Conservation (phyloP, 2,329 filamentous ascomycete genomes). For the Alternaria viburni region DNA sequence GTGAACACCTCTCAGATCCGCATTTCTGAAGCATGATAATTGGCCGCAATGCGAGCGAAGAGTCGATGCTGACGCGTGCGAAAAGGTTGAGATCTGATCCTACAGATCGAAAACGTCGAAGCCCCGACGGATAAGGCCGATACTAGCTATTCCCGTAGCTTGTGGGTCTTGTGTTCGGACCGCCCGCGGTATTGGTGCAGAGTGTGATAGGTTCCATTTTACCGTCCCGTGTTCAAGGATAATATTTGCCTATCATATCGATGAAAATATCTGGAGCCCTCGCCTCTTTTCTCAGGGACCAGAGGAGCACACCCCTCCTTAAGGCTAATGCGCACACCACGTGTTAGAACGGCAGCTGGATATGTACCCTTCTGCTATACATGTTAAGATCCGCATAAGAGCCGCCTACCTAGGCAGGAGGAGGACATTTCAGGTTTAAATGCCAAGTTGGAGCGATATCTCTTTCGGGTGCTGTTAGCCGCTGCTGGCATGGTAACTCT, state of each 20-base stretch:
- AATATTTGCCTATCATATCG: not conserved
- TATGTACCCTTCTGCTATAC: not conserved
- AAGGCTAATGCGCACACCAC: not conserved
- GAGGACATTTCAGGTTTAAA: not conserved
- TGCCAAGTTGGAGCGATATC: not conserved
- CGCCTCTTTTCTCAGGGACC: not conserved
- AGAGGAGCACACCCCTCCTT: not conserved
- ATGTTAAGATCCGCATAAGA: not conserved
- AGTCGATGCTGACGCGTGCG: constrained; percentile 5
- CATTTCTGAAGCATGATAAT: not conserved
- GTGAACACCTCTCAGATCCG: not conserved
- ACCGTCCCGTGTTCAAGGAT: not conserved
- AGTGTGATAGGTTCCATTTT: not conserved
- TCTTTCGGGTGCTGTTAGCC: not conserved
- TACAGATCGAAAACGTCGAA: not conserved
- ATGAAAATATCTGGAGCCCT: not conserved
- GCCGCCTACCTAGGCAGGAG: not conserved
- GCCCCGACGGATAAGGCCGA: not conserved
- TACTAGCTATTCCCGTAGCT: not conserved
- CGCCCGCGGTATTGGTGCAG: not conserved
- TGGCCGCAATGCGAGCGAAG: not conserved
- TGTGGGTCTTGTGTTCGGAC: not conserved
- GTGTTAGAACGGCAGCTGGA: not conserved
- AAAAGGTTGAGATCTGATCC: not conserved
- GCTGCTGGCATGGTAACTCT: not conserved